Evolutionary conservation across 2,329 filamentous ascomycete species (phyloP).

Genomic region (Blastomyces emzantsi): DNA sequence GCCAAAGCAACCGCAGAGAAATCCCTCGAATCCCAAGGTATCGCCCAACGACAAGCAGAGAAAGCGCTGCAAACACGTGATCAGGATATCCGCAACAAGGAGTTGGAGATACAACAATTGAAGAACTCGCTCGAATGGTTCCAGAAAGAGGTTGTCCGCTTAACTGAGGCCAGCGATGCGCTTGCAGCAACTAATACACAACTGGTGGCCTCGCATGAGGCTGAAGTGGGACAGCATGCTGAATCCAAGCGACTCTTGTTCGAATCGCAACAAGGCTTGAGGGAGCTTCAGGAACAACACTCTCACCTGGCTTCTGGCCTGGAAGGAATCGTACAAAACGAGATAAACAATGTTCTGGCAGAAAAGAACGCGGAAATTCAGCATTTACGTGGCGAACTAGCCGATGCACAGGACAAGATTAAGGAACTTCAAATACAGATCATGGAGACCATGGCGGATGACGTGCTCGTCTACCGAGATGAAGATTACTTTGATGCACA

Average conservation of each 20-base stretch:
- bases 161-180: constrained; percentile 74
- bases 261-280: constrained; percentile 58
- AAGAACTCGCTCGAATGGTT: constrained; percentile 69
- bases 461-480: constrained; percentile 71
- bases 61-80: constrained; percentile 56
- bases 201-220: constrained; percentile 62
- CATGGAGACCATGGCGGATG: constrained; percentile 50
- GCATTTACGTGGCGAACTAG: constrained; percentile 66
- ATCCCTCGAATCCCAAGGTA: constrained; percentile 47
- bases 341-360: constrained; percentile 57
- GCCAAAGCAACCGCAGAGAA: constrained; percentile 62
- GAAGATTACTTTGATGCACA: constrained; percentile 94
- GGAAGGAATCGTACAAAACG: constrained; percentile 51
- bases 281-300: constrained; percentile 56
- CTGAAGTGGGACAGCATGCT: constrained; percentile 57
- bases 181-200: constrained; percentile 67
- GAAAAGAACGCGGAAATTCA: constrained; percentile 80
- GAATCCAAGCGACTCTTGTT: constrained; percentile 46
- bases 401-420: constrained; percentile 56
- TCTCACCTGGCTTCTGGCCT: constrained; percentile 53
- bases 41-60: constrained; percentile 46
- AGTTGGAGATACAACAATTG: constrained; percentile 76
- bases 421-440: constrained; percentile 53
- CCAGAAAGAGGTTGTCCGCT: constrained; percentile 68
- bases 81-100: constrained; percentile 66